Conservation (phyloP, 352 stramenopile species). For the Pythium grandisporangium region DNA sequence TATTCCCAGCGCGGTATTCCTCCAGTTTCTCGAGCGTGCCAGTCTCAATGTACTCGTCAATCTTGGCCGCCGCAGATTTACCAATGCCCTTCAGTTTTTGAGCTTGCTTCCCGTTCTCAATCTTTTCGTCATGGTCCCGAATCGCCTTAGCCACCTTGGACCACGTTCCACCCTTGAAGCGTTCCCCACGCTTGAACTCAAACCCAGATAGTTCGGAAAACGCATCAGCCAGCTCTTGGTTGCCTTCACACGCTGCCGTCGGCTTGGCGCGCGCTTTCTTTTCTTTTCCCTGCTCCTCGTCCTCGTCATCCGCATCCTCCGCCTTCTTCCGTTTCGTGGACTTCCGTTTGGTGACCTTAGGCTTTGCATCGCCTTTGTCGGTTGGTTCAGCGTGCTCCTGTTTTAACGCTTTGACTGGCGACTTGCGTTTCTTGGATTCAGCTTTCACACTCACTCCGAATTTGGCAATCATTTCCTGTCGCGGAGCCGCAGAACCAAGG, state of each 20-base stretch:
- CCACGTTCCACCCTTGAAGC: constrained; percentile 82
- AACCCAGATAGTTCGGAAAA: constrained; percentile 81
- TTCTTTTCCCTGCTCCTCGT: constrained; percentile 38
- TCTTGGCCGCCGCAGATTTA: constrained; percentile 71
- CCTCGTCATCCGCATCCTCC: constrained; percentile 28
- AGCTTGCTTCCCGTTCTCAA: constrained; percentile 68
- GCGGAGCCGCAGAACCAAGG: no score
- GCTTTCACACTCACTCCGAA: constrained; percentile 46
- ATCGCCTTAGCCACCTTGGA: constrained; percentile 85
- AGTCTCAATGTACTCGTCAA: constrained; percentile 82
- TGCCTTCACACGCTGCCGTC: constrained; percentile 39
- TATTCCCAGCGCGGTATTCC: constrained; percentile 78
- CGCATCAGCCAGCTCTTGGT: constrained; percentile 60
- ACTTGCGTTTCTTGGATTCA: constrained; percentile 51
- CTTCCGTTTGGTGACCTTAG: constrained; percentile 18
- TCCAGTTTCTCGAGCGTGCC: constrained; percentile 73
- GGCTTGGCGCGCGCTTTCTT: constrained; percentile 40
- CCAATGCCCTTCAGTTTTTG: constrained; percentile 80
- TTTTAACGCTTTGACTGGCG: constrained; percentile 19
- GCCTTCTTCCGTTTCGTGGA: constrained; percentile 21
- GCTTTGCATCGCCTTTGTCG: constrained; percentile 9
- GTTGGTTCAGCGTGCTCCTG: constrained; percentile 7
- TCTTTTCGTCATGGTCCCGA: constrained; percentile 46
- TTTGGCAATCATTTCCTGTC: constrained; percentile 71
- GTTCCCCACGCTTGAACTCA: constrained; percentile 83